Conservation (phyloP, 495 filamentous ascomycete species). For the Emericellopsis terricola region DNA sequence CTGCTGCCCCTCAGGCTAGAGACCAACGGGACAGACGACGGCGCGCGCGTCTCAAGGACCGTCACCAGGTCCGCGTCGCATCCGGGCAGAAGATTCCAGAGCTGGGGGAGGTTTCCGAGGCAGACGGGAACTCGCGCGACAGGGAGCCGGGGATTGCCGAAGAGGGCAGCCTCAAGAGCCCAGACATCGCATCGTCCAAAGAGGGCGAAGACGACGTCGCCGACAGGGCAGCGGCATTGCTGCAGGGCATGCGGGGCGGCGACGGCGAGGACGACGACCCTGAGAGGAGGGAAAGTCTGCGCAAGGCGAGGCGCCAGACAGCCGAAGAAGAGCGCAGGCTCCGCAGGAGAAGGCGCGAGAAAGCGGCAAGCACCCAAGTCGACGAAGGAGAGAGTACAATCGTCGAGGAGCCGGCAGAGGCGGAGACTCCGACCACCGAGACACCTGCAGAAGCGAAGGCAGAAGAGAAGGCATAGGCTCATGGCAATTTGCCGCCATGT, state of each 20-base stretch:
- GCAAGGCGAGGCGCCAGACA: slow-evolving; percentile 44
- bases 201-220: slow-evolving; percentile 54
- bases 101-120: slow-evolving; percentile 30
- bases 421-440: neutral
- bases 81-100: slow-evolving; percentile 75
- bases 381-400: slow-evolving; percentile 3
- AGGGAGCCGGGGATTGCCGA: slow-evolving; percentile 11
- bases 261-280: slow-evolving; percentile 37
- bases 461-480: slow-evolving; percentile 1
- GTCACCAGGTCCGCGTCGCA: slow-evolving; percentile 82
- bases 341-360: slow-evolving; percentile 37
- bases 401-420: slow-evolving; percentile 1
- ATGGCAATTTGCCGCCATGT: no score
- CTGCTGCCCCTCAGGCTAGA: slow-evolving; percentile 73
- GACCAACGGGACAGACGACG: slow-evolving; percentile 79
- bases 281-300: slow-evolving; percentile 37
- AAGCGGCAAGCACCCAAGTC: slow-evolving; percentile 18
- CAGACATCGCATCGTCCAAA: slow-evolving; percentile 12
- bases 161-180: slow-evolving; percentile 18
- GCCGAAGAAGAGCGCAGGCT: slow-evolving; percentile 51
- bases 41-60: slow-evolving; percentile 70
- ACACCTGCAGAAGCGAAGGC: neutral
- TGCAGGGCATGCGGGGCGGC: slow-evolving; percentile 58
- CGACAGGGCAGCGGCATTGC: slow-evolving; percentile 61
- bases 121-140: slow-evolving; percentile 15